phyloP scores from a whole-genome alignment of 768 basidiomycete genomes.

The Strobilomyces confusus region DNA sequence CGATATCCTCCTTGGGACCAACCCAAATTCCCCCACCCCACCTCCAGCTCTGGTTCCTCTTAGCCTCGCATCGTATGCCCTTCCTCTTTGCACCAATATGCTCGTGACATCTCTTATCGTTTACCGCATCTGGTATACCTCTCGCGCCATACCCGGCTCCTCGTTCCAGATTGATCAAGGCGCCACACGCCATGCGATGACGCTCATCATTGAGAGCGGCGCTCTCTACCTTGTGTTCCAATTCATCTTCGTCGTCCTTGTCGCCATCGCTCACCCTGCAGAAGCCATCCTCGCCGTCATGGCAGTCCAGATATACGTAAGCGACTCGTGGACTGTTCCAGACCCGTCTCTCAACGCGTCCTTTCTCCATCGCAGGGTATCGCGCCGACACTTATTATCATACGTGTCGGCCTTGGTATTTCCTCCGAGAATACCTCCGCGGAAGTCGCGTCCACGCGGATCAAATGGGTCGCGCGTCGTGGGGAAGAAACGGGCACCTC shows the following conservation, averaged over 20 bases:
- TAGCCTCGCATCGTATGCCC: conserved; percentile 32
- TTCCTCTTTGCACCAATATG: conserved; percentile 41
- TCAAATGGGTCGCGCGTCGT: conserved; percentile 21
- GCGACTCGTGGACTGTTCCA: conserved; percentile 1
- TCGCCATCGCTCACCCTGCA: conserved; percentile 33
- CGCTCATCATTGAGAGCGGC: conserved; percentile 39
- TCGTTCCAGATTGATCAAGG: conserved; percentile 11
- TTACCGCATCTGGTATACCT: conserved; percentile 34
- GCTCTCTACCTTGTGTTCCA: conserved; percentile 38
- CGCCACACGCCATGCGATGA: conserved; percentile 25
- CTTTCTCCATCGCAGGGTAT: conserved; percentile 24
- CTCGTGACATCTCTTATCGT: conserved; percentile 41
- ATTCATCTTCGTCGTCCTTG: conserved; percentile 38
- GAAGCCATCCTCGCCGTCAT: conserved; percentile 35
- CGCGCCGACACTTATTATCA: conserved; percentile 35
- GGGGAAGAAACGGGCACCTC: conserved; percentile 13
- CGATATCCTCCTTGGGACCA: conserved; percentile 26
- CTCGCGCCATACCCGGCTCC: conserved; percentile 10
- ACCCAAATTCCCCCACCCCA: conserved; percentile 31
- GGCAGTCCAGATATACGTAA: conserved; percentile 39
- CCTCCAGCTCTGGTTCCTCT: conserved; percentile 35
- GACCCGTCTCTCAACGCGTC: not conserved
- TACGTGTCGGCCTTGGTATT: conserved; percentile 31
- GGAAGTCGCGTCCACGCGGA: conserved; percentile 17
- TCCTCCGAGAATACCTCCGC: conserved; percentile 23